Evolutionary conservation across 2,329 filamentous ascomycete species (phyloP).

Genomic region (Zymoseptoria crescenta): DNA sequence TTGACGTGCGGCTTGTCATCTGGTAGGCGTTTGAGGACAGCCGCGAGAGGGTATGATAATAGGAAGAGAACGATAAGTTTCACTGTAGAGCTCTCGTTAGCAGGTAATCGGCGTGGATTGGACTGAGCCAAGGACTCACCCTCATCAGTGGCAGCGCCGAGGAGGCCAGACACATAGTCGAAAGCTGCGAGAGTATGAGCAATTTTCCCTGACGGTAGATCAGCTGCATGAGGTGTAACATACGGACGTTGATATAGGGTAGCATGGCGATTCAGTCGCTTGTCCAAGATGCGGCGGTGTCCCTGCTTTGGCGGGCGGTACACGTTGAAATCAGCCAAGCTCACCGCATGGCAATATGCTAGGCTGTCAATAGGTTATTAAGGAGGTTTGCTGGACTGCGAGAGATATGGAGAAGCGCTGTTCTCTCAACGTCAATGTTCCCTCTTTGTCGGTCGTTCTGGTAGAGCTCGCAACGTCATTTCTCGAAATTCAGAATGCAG

Average conservation of each 20-base stretch:
- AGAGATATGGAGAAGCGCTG: not conserved
- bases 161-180: conserved; percentile 46
- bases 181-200: conserved; percentile 45
- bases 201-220: not conserved
- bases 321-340: not conserved
- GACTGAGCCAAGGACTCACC: conserved; percentile 35
- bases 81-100: conserved; percentile 47
- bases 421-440: not conserved
- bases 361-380: not conserved
- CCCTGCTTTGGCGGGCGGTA: not conserved
- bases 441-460: not conserved
- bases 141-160: conserved; percentile 59
- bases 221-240: conserved; percentile 17
- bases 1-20: conserved; percentile 77
- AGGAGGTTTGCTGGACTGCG: not conserved
- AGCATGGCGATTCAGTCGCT: conserved; percentile 41
- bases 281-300: not conserved
- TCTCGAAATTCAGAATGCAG: not conserved
- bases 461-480: not conserved
- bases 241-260: conserved; percentile 56
- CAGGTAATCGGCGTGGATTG: not conserved
- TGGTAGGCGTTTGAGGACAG: conserved; percentile 78
- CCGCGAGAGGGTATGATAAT: conserved; percentile 85
- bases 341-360: conserved; percentile 1
- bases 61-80: conserved; percentile 90